These are phyloP conservation scores for Stagonosporopsis tanaceti DNA, from an alignment of 2,329 filamentous ascomycete genomes.

Conservation along the genomic window DNA sequence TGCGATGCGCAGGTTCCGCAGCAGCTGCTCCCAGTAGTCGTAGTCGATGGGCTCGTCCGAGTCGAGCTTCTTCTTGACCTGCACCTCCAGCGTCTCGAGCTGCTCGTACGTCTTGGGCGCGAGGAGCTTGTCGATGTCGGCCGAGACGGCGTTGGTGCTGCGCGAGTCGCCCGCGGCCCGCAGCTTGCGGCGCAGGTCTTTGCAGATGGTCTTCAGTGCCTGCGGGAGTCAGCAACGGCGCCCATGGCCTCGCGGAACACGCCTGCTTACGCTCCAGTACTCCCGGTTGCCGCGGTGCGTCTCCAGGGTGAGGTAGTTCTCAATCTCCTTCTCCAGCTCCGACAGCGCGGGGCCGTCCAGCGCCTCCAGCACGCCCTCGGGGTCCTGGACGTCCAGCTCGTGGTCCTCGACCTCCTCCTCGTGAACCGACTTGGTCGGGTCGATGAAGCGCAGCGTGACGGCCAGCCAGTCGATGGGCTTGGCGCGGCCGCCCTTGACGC, in stretches of 20 bases:
- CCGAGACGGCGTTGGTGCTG: slow-evolving; percentile 80
- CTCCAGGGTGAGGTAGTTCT: slow-evolving; percentile 81
- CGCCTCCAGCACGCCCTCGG: slow-evolving; percentile 79
- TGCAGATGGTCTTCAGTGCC: slow-evolving; percentile 84
- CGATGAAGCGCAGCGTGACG: slow-evolving; percentile 87
- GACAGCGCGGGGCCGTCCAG: slow-evolving; percentile 71
- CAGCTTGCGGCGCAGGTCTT: slow-evolving; percentile 74
- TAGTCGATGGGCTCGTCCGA: slow-evolving; percentile 93
- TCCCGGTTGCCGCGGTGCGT: slow-evolving; percentile 78
- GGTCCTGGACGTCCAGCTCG: slow-evolving; percentile 78
- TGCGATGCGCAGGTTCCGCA: slow-evolving; percentile 85
- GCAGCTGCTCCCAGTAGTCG: slow-evolving; percentile 95
- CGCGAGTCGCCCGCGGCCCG: slow-evolving; percentile 72
- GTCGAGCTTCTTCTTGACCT: slow-evolving; percentile 84
- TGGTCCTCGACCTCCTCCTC: slow-evolving; percentile 85
- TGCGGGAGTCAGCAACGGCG: slow-evolving; percentile 46
- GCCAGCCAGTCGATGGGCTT: slow-evolving; percentile 94
- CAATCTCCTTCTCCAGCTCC: slow-evolving; percentile 84
- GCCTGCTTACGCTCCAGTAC: slow-evolving; percentile 75
- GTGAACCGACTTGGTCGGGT: slow-evolving; percentile 77
- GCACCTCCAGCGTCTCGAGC: slow-evolving; percentile 83
- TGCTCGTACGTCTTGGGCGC: slow-evolving; percentile 86
- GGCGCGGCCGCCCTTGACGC: slow-evolving; percentile 88
- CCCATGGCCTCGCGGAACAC: slow-evolving; percentile 12
- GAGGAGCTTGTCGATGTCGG: slow-evolving; percentile 88